phyloP scores from a whole-genome alignment of 345 rosid genomes.

The Hibiscus mutabilis region DNA sequence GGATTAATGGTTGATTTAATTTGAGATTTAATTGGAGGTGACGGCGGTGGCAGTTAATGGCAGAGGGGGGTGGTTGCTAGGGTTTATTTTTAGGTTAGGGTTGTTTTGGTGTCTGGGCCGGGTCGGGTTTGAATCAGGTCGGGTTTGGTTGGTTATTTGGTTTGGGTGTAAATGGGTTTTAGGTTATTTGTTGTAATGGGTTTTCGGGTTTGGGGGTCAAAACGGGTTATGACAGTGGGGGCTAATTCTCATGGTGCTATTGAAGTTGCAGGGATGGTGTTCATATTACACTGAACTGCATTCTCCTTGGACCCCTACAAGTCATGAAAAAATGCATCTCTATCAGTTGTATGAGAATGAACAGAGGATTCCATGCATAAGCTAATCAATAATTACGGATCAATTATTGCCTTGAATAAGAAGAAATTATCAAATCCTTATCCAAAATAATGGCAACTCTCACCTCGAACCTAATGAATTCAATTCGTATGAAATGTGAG shows the following conservation, averaged over 20 bases:
- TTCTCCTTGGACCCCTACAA: slow-evolving; percentile 74
- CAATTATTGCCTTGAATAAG: background rate
- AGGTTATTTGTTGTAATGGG: no score
- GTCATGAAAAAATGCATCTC: background rate
- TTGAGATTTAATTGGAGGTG: no score
- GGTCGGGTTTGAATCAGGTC: no score
- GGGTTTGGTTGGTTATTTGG: no score
- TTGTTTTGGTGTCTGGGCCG: no score
- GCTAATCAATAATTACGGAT: background rate
- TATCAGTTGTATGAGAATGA: background rate
- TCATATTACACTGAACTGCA: slow-evolving; percentile 58
- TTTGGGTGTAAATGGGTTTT: no score
- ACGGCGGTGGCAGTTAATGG: no score
- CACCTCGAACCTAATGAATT: slow-evolving; percentile 70
- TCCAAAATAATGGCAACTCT: slow-evolving; percentile 1
- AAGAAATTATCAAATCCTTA: background rate
- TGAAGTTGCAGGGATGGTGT: slow-evolving; percentile 42
- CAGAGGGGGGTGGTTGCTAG: no score
- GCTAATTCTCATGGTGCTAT: slow-evolving; percentile 38
- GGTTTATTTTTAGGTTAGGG: no score
- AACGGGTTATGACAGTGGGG: no score
- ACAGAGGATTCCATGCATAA: slow-evolving; percentile 1
- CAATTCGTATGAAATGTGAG: slow-evolving; percentile 59
- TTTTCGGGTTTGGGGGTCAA: no score
- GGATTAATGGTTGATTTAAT: no score